Conservation (phyloP, 2,329 filamentous ascomycete species). For the Calonectria fujianensis region DNA sequence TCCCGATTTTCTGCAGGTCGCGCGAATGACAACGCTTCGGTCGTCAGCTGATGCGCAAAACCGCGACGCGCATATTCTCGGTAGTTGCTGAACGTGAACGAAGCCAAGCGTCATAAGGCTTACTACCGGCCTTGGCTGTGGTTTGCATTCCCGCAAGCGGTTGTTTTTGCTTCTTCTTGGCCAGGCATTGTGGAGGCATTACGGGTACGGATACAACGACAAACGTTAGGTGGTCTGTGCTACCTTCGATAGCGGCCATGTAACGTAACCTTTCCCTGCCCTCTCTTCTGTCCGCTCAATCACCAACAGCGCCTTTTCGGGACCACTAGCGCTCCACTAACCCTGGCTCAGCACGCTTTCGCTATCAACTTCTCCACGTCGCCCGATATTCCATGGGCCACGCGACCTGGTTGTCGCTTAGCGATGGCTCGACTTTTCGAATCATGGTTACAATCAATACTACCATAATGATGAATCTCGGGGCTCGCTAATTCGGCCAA, state of each 20-base stretch:
- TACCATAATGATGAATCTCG: not conserved
- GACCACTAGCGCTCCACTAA: conserved; percentile 7
- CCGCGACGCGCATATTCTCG: not conserved
- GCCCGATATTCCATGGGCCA: conserved; percentile 9
- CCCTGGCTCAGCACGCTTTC: not conserved
- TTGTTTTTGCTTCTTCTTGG: not conserved
- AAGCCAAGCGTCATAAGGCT: not conserved
- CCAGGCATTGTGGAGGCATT: conserved; percentile 1
- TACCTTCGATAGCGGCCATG: conserved; percentile 22
- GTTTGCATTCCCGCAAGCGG: not conserved
- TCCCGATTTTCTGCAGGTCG: conserved; percentile 12
- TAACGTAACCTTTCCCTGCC: conserved; percentile 35
- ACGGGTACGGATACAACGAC: not conserved
- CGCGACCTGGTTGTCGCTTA: conserved; percentile 10
- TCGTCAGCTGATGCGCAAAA: conserved; percentile 2
- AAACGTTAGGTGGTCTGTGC: conserved; percentile 21
- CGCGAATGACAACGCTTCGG: not conserved
- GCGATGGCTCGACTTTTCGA: not conserved
- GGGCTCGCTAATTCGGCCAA: conserved; percentile 5
- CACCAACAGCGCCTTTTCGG: conserved; percentile 11
- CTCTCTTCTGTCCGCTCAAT: not conserved
- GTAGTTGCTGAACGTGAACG: not conserved
- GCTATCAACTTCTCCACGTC: conserved; percentile 21
- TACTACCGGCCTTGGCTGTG: conserved; percentile 6
- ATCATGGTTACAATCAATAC: not conserved